Conservation (phyloP, 139 green algal genomes). For the Chlorella vulgaris region DNA sequence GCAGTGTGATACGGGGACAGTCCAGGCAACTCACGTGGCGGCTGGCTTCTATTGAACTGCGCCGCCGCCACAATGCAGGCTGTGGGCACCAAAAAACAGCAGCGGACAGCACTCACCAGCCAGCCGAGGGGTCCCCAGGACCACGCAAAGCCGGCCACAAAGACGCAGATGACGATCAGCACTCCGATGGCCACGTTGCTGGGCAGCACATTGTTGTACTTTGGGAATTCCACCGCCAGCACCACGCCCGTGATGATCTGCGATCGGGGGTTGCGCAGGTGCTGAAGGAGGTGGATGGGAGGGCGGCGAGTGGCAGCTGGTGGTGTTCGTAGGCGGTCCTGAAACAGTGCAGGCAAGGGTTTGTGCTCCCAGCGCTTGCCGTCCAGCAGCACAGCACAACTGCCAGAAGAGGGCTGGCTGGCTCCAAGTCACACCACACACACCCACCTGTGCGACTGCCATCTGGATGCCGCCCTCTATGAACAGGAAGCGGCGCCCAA, state of each 20-base stretch:
- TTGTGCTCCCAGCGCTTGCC: too few species aligned
- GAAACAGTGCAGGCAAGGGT: too few species aligned
- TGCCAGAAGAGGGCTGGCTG: too few species aligned
- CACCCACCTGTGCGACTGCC: constrained; percentile 40
- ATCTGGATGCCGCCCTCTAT: constrained; percentile 63
- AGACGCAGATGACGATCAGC: constrained; percentile 69
- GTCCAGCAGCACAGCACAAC: too few species aligned
- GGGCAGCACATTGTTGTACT: constrained; percentile 15
- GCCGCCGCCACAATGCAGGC: too few species aligned
- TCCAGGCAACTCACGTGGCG: too few species aligned
- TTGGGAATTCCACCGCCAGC: constrained; percentile 40
- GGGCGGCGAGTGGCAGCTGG: too few species aligned
- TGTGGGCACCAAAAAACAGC: neutral
- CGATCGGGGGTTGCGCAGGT: neutral
- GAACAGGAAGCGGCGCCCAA: constrained; percentile 59
- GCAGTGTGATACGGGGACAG: too few species aligned
- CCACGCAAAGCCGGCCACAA: constrained; percentile 69
- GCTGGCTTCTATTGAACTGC: too few species aligned
- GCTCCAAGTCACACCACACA: too few species aligned
- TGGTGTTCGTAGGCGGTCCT: too few species aligned
- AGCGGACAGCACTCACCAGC: neutral
- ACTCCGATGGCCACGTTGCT: constrained; percentile 41
- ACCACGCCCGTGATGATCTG: constrained; percentile 40
- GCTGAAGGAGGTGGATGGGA: neutral
- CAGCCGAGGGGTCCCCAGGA: neutral